Conservation (phyloP, 371 early-diverging fungal species). For the Zychaea mexicana region DNA sequence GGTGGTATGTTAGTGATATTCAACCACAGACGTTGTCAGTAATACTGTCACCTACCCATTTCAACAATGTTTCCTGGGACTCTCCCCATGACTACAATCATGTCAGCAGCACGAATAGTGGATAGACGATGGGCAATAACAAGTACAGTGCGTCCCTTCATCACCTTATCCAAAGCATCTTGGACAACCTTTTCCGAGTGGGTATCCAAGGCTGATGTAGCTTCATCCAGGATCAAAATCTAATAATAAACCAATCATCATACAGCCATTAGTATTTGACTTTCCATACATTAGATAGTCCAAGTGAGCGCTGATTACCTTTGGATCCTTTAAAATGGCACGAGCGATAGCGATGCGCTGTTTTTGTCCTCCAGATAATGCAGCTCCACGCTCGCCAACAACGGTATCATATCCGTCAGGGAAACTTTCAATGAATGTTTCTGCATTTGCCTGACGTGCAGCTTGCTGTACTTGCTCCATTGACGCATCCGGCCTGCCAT, state of each 20-base stretch:
- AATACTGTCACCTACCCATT: conserved; percentile 46
- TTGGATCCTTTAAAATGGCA: conserved; percentile 72
- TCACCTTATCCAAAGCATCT: conserved; percentile 65
- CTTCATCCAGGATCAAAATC: conserved; percentile 80
- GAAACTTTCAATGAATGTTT: conserved; percentile 65
- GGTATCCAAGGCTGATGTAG: conserved; percentile 68
- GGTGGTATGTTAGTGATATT: not conserved
- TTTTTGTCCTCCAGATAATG: conserved; percentile 84
- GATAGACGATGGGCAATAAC: conserved; percentile 81
- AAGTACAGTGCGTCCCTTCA: conserved; percentile 73
- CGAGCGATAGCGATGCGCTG: conserved; percentile 76
- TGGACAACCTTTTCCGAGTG: conserved; percentile 75
- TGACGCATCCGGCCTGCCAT: conserved; percentile 57
- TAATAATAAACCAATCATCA: conserved; percentile 7
- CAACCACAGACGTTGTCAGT: not conserved
- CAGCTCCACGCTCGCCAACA: conserved; percentile 66
- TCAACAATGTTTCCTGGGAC: conserved; percentile 66
- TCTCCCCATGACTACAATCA: conserved; percentile 67
- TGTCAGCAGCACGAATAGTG: conserved; percentile 69
- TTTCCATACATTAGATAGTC: too few relatives aligned
- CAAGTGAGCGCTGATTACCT: too few relatives aligned
- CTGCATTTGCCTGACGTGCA: conserved; percentile 73
- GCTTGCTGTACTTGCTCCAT: conserved; percentile 67
- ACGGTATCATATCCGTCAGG: conserved; percentile 75
- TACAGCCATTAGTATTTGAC: not conserved